Base-by-base conservation (phyloP, 2,329 filamentous ascomycete genomes). In the Ophiostoma quercus region DNA sequence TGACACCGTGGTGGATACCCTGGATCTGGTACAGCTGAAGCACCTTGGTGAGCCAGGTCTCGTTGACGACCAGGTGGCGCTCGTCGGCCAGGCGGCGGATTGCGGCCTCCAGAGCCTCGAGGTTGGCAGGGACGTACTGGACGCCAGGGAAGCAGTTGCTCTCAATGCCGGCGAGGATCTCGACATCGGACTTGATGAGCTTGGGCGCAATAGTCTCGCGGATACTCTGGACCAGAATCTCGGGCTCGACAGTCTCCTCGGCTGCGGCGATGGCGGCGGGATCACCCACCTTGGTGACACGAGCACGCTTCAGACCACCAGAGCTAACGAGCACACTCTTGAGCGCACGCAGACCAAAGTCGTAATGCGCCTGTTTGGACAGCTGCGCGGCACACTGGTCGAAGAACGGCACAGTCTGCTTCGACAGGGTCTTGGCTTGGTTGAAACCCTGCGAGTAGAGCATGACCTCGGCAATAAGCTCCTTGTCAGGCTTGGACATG, bases 401-500 rank as follows among this genome's bases (percentile, higher is more conserved):
- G 80, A 99, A 99, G 85, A 99, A 99, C 0, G 95, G 96, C 32
- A 99, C 95, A 0, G 94, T 96, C 75, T 98, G 93, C 77, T 94
- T 95, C 1, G 95, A 97, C 5, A 99, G 84, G 71, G 90, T 84
- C 81, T 98, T 99, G 47, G 95, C 95, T 79, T 97, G 92, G 76
- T 92, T 96, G 84, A 99, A 99, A 77, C 95, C 95, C 79, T 99
- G 95, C 0, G 96, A 99, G 84, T 97, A 99, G 47, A 99, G 88
- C 96, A 99, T 99, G 76, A 99, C 95, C 82, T 99, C 95, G 47
- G 95, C 93, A 80, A 99, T 99, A 71, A 99, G 90, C 80, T 99
- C 96, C 80, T 99, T 99, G 83, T 99, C 96, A 0, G 95, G 95
- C 81, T 98, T 99, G 12, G 95, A 99, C 95, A 99, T 99, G 73